phyloP scores from a whole-genome alignment of 495 filamentous ascomycete genomes.

The Pseudoneurospora amorphoporcata region DNA sequence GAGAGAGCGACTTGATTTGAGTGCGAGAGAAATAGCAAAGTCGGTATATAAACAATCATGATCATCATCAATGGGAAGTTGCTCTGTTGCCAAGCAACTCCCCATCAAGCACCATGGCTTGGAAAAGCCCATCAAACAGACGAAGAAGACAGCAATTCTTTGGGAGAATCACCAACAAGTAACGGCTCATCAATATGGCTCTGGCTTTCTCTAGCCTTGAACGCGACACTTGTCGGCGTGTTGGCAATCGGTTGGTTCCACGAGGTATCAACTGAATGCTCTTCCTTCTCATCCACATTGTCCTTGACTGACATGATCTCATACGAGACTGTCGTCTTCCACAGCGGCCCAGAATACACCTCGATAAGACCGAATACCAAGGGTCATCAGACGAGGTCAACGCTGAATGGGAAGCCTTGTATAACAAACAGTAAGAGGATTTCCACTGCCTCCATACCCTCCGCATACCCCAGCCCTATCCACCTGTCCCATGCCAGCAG shows the following conservation, averaged over 20 bases:
- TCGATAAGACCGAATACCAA: background rate
- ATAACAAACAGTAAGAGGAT: background rate
- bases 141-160: background rate
- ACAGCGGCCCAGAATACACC: background rate
- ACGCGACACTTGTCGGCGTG: background rate
- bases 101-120: background rate
- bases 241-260: background rate
- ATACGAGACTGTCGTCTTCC: background rate
- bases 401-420: background rate
- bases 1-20: no score
- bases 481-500: background rate
- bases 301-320: background rate
- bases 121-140: background rate
- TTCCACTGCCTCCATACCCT: background rate
- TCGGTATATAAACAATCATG: background rate
- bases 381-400: background rate
- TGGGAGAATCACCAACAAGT: background rate
- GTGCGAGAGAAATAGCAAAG: no score
- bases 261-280: background rate
- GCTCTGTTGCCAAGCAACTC: no score
- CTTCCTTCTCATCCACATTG: background rate
- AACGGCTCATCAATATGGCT: background rate
- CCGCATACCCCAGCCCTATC: background rate
- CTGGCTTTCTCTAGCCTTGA: background rate
- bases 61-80: no score